Evolutionary conservation across 164 flowering plant genomes (phyloP), one percentile per base, ranked within the genome.

Genomic region (Aristolochia californica): DNA sequence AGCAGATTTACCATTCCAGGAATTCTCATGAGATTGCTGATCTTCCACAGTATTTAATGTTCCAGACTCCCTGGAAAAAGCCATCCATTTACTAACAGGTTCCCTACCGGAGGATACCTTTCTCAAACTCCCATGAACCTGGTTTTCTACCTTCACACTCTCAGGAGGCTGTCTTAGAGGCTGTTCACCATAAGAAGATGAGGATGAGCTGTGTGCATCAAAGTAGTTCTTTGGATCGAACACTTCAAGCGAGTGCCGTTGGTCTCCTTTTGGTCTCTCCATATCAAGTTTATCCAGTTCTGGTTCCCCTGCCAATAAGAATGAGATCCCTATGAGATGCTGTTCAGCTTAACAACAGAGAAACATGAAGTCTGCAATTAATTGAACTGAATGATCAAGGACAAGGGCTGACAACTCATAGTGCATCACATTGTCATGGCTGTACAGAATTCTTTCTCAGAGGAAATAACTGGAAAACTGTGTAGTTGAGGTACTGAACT

Each of bases 21-120:
- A 43, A 58, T n/a, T 22, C 15, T 16, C 18, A 40, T 56, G 28
- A 48, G 59, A 22, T 26, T 44, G 20, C 22, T 45, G 21, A 5
- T 59, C 54, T n/a, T 55, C 58, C 7, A 26, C 23, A 17, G 25
- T 43, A 12, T 24, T 18, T 13, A 58, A 62, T 25, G 58, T 48
- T 23, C 15, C 53, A 23, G 48, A 3, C 14, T 58, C 61, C 43
- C 20, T 43, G 1, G 62, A 57, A 58, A 74, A 74, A 64, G 74
- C 77, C 77, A 74, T 70, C 71, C 74, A 74, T 66, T 67, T 73
- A 21, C 44, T 59, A 38, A 67, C 43, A 21, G 57, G 43, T 53
- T 65, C 70, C 24, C 62, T 66, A 43, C 45, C 61, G 58, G 73
- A 63, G 5, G 60, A 21, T 16, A 59, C 47, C 50, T 57, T 62